Percentiles rank a stretch among this genome's conserved stretches.
These are phyloP conservation scores for Piper betle DNA, from an alignment of 164 flowering plant genomes.

Conservation along the genomic window DNA sequence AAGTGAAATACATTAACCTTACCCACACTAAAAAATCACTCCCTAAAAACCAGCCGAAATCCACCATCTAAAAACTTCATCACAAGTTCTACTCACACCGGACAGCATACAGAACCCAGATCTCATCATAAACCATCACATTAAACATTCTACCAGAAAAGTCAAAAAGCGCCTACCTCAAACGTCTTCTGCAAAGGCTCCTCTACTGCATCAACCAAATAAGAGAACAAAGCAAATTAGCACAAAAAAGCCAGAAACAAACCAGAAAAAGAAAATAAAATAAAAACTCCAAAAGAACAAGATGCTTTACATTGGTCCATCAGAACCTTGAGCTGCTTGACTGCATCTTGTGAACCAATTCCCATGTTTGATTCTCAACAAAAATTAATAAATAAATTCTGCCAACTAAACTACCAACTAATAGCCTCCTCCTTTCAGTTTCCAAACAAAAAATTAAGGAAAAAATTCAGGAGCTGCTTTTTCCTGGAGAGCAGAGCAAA, in stretches of 20 bases:
- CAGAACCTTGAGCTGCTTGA: constrained; percentile 33
- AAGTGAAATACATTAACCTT: too few relatives aligned
- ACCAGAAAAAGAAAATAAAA: background rate
- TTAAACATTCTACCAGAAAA: background rate
- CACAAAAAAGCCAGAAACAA: background rate
- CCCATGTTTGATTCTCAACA: constrained; percentile 23
- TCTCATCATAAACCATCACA: background rate
- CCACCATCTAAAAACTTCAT: too few relatives aligned
- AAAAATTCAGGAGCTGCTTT: too few relatives aligned
- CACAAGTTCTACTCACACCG: background rate
- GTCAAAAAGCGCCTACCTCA: constrained; percentile 11
- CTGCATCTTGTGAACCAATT: constrained; percentile 32
- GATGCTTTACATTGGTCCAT: constrained; percentile 41
- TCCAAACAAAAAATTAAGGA: too few relatives aligned
- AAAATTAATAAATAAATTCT: too few relatives aligned
- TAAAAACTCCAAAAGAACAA: background rate
- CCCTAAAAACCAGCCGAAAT: background rate
- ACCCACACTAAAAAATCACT: background rate
- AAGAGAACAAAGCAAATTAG: background rate
- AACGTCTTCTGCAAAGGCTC: constrained; percentile 21
- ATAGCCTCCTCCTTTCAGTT: too few relatives aligned
- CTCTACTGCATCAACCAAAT: constrained; percentile 15
- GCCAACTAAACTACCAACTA: background rate
- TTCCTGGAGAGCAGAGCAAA: background rate
- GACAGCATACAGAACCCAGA: background rate